Percentiles rank a stretch among this genome's conserved stretches.
phyloP scores from a whole-genome alignment of 305 asterid species.

The Striga hermonthica region DNA sequence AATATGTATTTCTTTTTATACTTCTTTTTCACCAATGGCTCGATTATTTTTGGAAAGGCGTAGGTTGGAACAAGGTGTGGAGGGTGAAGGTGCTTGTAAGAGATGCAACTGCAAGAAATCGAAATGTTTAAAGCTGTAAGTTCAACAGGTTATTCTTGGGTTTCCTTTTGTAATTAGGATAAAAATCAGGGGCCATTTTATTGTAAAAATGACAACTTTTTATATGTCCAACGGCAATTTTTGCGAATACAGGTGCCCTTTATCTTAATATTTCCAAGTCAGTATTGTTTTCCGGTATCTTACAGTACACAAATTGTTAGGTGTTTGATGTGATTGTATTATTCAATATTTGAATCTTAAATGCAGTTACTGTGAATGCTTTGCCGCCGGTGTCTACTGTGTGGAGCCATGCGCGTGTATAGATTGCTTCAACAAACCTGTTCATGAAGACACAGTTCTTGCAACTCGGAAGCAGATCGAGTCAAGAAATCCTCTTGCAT shows the following conservation, averaged over 20 bases:
- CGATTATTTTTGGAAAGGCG: constrained; percentile 46
- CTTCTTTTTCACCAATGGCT: constrained; percentile 23
- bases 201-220: no score
- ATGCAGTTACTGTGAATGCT: constrained; percentile 92
- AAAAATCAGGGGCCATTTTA: neutral
- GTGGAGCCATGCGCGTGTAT: constrained; percentile 94
- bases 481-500: constrained; percentile 94
- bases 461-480: constrained; percentile 91
- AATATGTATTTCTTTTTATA: neutral
- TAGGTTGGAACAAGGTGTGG: constrained; percentile 49
- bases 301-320: no score
- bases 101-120: constrained; percentile 96
- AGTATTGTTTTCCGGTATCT: no score
- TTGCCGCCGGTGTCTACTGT: constrained; percentile 95
- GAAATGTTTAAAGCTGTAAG: constrained; percentile 95
- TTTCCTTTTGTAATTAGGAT: neutral
- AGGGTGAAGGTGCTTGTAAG: constrained; percentile 62
- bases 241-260: no score
- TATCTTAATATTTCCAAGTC: no score
- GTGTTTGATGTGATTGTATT: no score
- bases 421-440: constrained; percentile 87
- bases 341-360: constrained; percentile 21
- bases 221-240: no score
- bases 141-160: constrained; percentile 18
- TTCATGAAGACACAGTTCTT: constrained; percentile 83